Base-by-base conservation (phyloP, 208 protist species). In the Leishmania mexicana region DNA sequence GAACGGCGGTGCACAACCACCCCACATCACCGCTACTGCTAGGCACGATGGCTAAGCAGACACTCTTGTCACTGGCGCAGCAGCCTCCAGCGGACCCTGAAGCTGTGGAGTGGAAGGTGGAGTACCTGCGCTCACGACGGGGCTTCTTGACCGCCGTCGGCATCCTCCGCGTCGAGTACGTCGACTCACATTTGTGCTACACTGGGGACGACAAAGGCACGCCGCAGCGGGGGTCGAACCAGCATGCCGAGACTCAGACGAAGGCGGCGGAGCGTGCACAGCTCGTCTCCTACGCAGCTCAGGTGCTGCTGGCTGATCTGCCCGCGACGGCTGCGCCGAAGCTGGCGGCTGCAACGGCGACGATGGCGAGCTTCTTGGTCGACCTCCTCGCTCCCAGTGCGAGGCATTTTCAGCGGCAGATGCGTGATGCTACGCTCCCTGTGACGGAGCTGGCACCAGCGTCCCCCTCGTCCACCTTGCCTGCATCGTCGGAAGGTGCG, bases 111-210 rank as follows among this genome's bases (percentile, higher is more conserved):
- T 97, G 94, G 94, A 95, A 96, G 78, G 72, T 89, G 76, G 57
- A 78, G 28, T 97, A 91, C 80, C 62, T 96, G 71, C 77, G 83
- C 71, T 78, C 80, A 0, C 88, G 88, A 17, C 74, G 74, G 11
- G 82, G 72, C 7, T 75, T 97, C 40, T 81, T 94, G 71, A 80
- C 71, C 3, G 75, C 85, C 10, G 72, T 95, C 0, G 94, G 94
- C 31, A 88, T 97, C 51, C 78, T 96, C 75, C 90, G 92, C 47
- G 75, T 96, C 15, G 92, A 96, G 89, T 89, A 85, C 75, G 87
- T 90, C 1, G 85, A 90, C 51, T 28, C 72, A 10, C 70, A 80
- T 31, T 47, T 90, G 38, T 83, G 58, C 38, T 89, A 76, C 80
- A 60, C 31, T 47, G 80, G 73, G 10, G 73, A 49, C 19, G 70